Conservation (phyloP, 2,329 filamentous ascomycete genomes). For the Alternaria triticimaculans region DNA sequence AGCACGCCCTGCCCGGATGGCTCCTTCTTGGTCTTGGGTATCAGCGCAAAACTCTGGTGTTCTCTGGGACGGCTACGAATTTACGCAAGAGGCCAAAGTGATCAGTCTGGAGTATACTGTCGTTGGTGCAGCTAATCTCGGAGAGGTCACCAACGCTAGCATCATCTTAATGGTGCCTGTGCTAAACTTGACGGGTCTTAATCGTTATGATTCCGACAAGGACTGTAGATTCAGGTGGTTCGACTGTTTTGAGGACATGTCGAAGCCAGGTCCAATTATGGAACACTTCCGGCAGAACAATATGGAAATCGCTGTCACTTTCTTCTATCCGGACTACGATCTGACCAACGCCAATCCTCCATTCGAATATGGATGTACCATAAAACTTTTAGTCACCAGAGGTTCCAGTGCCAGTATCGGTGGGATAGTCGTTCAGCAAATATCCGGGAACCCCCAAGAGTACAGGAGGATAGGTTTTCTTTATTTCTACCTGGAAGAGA, state of each 20-base stretch:
- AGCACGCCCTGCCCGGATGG: not conserved
- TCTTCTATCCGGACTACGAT: not conserved
- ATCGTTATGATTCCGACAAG: no score
- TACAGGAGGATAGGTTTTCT: not conserved
- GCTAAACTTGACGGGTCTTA: not conserved
- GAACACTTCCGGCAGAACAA: not conserved
- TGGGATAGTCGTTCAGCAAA: not conserved
- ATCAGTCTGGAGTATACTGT: not conserved
- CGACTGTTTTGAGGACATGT: no score
- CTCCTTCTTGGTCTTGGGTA: not conserved
- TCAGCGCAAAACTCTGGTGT: not conserved
- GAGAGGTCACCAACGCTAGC: not conserved
- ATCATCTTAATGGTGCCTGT: not conserved
- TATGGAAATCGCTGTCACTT: accelerated
- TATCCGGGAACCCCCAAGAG: accelerated
- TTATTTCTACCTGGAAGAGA: no score
- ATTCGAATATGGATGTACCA: accelerated
- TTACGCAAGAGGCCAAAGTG: not conserved
- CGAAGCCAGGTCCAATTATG: no score
- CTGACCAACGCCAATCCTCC: not conserved
- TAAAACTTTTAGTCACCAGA: not conserved
- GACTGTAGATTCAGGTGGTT: no score
- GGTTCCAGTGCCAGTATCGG: accelerated
- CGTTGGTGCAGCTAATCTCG: not conserved
- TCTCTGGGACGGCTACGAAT: accelerated